Conservation (phyloP, 78 protist genomes). For the Thecamonas trahens region DNA sequence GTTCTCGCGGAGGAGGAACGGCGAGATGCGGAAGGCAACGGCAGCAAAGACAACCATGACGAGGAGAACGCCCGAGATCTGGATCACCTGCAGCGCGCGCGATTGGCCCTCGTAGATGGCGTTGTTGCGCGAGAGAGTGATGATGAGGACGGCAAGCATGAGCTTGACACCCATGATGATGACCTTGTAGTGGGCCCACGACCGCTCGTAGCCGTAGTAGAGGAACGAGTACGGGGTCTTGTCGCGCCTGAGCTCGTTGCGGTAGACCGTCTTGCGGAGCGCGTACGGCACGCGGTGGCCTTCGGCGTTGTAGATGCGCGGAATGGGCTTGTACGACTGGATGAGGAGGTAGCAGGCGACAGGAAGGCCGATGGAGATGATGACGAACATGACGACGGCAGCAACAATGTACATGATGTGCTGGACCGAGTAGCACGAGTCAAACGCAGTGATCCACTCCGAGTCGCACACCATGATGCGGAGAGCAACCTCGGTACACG, state of each 20-base stretch:
- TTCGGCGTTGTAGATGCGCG: not conserved
- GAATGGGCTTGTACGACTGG: not conserved
- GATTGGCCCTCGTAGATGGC: no score
- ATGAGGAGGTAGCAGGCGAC: not conserved
- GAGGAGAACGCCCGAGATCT: no score
- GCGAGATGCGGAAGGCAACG: not conserved
- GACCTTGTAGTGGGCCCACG: not conserved
- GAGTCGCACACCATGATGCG: not conserved
- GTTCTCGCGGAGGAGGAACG: not conserved
- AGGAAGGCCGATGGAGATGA: not conserved
- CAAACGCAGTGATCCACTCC: not conserved
- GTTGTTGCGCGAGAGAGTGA: not conserved
- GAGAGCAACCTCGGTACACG: not conserved
- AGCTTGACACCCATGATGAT: not conserved
- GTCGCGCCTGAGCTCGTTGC: not conserved
- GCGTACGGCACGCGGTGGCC: not conserved
- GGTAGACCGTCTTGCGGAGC: not conserved
- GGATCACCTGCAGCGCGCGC: no score
- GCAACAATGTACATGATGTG: not conserved
- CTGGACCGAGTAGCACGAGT: not conserved
- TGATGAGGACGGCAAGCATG: not conserved
- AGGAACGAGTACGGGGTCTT: not conserved
- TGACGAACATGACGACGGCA: not conserved
- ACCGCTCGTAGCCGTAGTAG: not conserved
- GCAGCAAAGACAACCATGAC: not conserved